A percentile compares a stretch with the other conserved stretches of the same genome.
These are phyloP conservation scores for Auricularia cornea DNA, from an alignment of 768 basidiomycete species.

Conservation along the genomic window DNA sequence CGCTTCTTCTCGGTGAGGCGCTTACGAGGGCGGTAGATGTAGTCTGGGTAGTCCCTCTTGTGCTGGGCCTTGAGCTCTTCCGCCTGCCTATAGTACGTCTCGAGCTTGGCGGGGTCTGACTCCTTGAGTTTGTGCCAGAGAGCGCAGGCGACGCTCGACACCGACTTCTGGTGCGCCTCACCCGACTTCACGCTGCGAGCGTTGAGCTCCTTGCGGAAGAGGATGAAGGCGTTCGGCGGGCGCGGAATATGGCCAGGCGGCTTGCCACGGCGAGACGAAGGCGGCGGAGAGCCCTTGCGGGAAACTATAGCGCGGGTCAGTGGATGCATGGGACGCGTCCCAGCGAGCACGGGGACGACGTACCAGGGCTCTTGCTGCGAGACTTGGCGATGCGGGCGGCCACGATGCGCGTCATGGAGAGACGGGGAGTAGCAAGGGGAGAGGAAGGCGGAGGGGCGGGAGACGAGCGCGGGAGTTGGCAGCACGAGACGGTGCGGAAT, in stretches of 20 bases:
- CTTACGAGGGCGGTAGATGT: not conserved
- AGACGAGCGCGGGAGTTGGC: no score
- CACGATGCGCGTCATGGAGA: no score
- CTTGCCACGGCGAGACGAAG: not conserved
- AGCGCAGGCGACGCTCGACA: not conserved
- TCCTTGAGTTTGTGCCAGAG: not conserved
- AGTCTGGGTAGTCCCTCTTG: not conserved
- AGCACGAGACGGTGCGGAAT: no score
- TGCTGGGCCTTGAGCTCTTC: not conserved
- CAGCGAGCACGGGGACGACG: not conserved
- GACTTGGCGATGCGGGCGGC: no score
- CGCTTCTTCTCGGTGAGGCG: not conserved
- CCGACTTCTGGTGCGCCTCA: not conserved
- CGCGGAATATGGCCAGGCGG: constrained; percentile 64
- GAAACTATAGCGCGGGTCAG: not conserved
- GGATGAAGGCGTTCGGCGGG: constrained; percentile 79
- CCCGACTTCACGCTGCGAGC: not conserved
- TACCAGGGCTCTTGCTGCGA: not conserved
- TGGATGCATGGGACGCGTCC: not conserved
- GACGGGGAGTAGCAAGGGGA: no score
- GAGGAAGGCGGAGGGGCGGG: no score
- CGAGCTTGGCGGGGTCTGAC: not conserved
- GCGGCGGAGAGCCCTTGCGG: not conserved
- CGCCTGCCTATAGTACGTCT: not conserved
- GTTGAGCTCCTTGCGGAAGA: constrained; percentile 73